These are phyloP conservation scores for Umbelopsis sp. DNA, from an alignment of 371 early-diverging fungal genomes.

Conservation along the genomic window DNA sequence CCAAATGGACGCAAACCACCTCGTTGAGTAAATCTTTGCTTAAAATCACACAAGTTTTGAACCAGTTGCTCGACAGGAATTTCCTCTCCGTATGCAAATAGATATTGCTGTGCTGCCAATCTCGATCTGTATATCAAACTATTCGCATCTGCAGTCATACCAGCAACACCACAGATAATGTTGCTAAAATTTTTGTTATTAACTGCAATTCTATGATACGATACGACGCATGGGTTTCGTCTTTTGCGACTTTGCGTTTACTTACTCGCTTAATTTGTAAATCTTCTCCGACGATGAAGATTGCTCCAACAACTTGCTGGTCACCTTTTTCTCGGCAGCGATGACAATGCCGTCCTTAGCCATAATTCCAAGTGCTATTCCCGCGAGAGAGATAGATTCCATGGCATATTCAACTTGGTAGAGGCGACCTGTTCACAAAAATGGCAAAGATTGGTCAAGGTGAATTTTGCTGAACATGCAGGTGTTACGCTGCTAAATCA, in stretches of 20 bases:
- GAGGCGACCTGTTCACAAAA: conserved; percentile 80
- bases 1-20: conserved; percentile 99
- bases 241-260: not conserved
- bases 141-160: conserved; percentile 98
- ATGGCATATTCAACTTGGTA: conserved; percentile 99
- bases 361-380: conserved; percentile 94
- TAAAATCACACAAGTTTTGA: conserved; percentile 91
- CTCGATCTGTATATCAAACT: conserved; percentile 93
- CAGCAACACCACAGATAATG: conserved; percentile 97
- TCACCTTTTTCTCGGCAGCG: conserved; percentile 96
- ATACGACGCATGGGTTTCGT: not conserved
- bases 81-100: conserved; percentile 84
- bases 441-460: too few relatives aligned
- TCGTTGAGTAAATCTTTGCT: conserved; percentile 99
- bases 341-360: conserved; percentile 95
- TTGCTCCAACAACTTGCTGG: conserved; percentile 91
- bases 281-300: conserved; percentile 92
- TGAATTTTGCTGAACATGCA: too few relatives aligned
- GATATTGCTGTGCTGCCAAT: conserved; percentile 88
- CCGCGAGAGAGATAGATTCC: conserved; percentile 99
- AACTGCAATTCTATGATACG: not conserved
- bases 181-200: conserved; percentile 53
- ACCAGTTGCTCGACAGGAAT: conserved; percentile 96
- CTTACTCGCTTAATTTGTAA: conserved; percentile 92
- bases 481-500: not conserved